Evolutionary conservation across 371 early-diverging fungal genomes (phyloP).

Genomic region (Thermomucor indicae-seudaticae): DNA sequence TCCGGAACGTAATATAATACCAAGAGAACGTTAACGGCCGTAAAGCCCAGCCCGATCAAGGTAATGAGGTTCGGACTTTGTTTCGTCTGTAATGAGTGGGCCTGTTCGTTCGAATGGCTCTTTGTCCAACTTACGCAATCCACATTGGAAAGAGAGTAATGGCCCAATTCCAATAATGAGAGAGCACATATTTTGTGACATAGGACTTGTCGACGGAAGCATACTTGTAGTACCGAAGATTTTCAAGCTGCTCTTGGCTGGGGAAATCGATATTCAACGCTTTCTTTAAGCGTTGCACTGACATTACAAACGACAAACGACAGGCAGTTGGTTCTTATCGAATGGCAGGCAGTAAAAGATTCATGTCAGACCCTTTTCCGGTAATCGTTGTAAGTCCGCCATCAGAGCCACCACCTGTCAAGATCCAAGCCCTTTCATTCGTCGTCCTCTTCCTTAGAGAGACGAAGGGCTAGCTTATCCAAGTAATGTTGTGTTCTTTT

Average conservation of each 20-base stretch:
- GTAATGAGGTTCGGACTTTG: conserved; percentile 97
- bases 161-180: conserved; percentile 90
- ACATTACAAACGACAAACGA: background rate
- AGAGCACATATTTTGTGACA: conserved; percentile 77
- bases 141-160: conserved; percentile 86
- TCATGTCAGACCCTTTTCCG: too few relatives aligned
- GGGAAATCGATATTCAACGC: conserved; percentile 16
- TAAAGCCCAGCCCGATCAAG: conserved; percentile 89
- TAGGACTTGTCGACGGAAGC: conserved; percentile 83
- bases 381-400: too few relatives aligned
- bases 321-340: too few relatives aligned
- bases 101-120: background rate
- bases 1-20: conserved; percentile 73
- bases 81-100: background rate
- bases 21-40: conserved; percentile 75
- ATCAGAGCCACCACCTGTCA: too few relatives aligned
- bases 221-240: conserved; percentile 81
- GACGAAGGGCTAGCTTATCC: too few relatives aligned
- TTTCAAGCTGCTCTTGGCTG: conserved; percentile 63
- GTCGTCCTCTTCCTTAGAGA: too few relatives aligned
- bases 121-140: conserved; percentile 76
- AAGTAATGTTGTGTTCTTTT: too few relatives aligned
- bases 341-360: too few relatives aligned
- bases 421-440: too few relatives aligned
- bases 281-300: conserved; percentile 1